Evolutionary conservation across 164 flowering plant genomes (phyloP).

Genomic region (Magnolia changhungtana): DNA sequence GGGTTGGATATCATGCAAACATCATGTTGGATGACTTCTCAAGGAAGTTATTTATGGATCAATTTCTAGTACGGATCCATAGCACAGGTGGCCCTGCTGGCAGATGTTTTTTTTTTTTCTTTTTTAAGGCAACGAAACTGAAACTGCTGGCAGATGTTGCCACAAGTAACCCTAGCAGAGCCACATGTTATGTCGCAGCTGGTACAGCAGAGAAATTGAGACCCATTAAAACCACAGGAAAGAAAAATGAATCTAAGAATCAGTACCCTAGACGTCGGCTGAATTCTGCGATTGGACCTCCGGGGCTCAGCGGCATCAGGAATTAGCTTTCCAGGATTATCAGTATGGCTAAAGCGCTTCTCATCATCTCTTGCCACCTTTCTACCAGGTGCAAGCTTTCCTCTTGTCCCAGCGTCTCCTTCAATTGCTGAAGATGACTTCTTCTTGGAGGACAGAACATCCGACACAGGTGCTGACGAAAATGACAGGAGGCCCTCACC

Average conservation of each 20-base stretch:
- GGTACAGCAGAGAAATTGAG: neutral
- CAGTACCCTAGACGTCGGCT: constrained; percentile 95
- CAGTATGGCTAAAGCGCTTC: constrained; percentile 32
- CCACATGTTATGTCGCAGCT: neutral
- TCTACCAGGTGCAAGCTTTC: constrained; percentile 43
- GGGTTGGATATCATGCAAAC: no score
- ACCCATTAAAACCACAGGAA: neutral
- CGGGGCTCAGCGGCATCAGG: constrained; percentile 65
- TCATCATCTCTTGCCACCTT: constrained; percentile 47
- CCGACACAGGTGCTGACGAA: constrained; percentile 35
- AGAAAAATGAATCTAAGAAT: neutral
- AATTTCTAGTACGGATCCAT: no score
- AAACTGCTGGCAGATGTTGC: no score
- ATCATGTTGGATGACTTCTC: no score
- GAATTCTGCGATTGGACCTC: constrained; percentile 89
- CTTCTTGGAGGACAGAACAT: constrained; percentile 38
- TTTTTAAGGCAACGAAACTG: no score
- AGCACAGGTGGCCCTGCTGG: neutral
- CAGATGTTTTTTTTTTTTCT: no score
- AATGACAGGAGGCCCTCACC: constrained; percentile 33
- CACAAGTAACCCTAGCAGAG: no score
- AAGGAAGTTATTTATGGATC: no score
- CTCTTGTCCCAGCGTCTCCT: constrained; percentile 36
- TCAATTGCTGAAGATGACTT: constrained; percentile 29
- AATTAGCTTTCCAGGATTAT: constrained; percentile 29